Conservation (phyloP, 2,329 filamentous ascomycete genomes). For the Colletotrichum sp. region DNA sequence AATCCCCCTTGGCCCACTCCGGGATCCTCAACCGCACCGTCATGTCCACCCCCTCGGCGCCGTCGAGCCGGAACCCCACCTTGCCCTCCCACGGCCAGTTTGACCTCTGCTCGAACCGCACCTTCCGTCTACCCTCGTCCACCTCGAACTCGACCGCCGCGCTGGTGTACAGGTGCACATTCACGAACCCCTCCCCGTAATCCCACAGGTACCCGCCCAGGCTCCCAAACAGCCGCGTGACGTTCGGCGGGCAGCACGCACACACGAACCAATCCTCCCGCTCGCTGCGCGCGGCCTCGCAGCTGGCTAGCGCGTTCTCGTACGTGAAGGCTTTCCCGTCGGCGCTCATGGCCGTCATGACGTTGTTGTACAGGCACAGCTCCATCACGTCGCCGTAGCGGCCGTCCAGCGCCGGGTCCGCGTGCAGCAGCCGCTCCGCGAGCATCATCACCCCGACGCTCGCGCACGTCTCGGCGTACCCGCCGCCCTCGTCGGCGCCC, state of each 20-base stretch:
- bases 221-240: constrained; percentile 58
- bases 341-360: constrained; percentile 61
- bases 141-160: constrained; percentile 46
- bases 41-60: constrained; percentile 30
- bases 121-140: constrained; percentile 27
- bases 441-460: constrained; percentile 65
- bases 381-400: constrained; percentile 65
- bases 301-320: constrained; percentile 63
- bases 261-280: constrained; percentile 63
- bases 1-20: constrained; percentile 46
- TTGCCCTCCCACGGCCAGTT: constrained; percentile 63
- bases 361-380: constrained; percentile 62
- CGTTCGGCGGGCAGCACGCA: constrained; percentile 65
- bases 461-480: constrained; percentile 66
- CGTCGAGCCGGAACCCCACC: constrained; percentile 46
- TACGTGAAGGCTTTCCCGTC: constrained; percentile 65
- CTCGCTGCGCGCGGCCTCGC: constrained; percentile 49
- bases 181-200: constrained; percentile 43
- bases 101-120: constrained; percentile 52
- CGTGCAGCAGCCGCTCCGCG: constrained; percentile 57
- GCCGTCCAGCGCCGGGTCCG: constrained; percentile 49
- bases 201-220: constrained; percentile 63
- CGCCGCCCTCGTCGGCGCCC: constrained; percentile 63
- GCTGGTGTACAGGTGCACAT: constrained; percentile 61
- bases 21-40: constrained; percentile 58